Evolutionary conservation across 2,329 filamentous ascomycete species (phyloP).

Genomic region (Aspergillus sp.): DNA sequence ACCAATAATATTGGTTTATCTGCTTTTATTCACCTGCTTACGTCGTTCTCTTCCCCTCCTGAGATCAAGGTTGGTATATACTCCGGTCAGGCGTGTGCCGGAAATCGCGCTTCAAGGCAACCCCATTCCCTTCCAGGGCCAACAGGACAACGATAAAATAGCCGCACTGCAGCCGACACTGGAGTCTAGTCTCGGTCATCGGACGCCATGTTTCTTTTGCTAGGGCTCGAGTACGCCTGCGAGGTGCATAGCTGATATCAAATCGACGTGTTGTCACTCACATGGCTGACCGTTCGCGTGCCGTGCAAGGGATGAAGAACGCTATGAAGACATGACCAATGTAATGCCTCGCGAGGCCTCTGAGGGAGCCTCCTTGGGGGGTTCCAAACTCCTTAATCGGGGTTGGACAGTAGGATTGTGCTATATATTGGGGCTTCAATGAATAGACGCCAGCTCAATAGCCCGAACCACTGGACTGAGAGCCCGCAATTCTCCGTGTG

Average conservation of each 20-base stretch:
- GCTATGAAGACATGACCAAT: slow-evolving; percentile 1
- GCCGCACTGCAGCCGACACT: not conserved
- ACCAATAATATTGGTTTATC: not conserved
- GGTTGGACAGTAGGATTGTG: not conserved
- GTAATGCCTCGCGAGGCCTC: not conserved
- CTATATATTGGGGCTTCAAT: slow-evolving; percentile 11
- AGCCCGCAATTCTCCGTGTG: slow-evolving; percentile 26
- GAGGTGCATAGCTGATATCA: not conserved
- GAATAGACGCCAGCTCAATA: slow-evolving; percentile 20
- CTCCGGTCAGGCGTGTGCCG: not conserved
- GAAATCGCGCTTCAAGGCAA: slow-evolving; percentile 14
- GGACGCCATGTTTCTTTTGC: not conserved
- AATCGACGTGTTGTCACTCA: not conserved
- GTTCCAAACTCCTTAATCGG: not conserved
- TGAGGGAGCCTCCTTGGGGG: not conserved
- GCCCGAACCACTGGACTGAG: slow-evolving; percentile 18
- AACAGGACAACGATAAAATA: not conserved
- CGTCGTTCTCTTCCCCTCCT: not conserved
- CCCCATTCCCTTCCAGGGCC: slow-evolving; percentile 8
- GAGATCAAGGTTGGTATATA: slow-evolving; percentile 11
- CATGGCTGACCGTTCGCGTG: not conserved
- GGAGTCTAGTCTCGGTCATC: not conserved
- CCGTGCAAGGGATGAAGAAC: not conserved
- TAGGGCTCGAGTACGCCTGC: not conserved
- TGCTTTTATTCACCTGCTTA: not conserved